Evolutionary conservation across 345 rosid species (phyloP).

Genomic region (Rhizophora apiculata): DNA sequence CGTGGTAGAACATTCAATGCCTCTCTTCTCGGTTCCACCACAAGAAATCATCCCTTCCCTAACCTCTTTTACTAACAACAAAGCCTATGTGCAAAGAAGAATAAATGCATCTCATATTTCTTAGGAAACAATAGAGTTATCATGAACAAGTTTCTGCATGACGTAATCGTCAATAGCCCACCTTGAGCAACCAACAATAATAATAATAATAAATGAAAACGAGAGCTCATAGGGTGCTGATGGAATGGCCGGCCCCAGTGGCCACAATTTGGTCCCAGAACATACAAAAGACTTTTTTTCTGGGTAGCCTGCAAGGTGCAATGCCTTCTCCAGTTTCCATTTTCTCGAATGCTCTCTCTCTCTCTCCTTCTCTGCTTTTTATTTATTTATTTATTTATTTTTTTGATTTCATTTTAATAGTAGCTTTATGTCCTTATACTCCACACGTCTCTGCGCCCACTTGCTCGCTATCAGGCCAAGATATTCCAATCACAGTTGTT

Average conservation of each 20-base stretch:
- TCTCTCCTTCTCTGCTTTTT: slow-evolving; percentile 6
- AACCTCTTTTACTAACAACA: no score
- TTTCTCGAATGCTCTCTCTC: neutral
- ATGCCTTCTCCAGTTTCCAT: slow-evolving; percentile 8
- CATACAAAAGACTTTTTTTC: slow-evolving; percentile 11
- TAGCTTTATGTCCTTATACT: slow-evolving; percentile 18
- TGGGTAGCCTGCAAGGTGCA: slow-evolving; percentile 18
- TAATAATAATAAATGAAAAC: neutral
- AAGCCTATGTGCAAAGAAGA: no score
- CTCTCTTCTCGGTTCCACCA: slow-evolving; percentile 23
- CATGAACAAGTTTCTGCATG: slow-evolving; percentile 23
- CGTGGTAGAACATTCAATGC: slow-evolving; percentile 4
- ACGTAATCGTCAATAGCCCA: slow-evolving; percentile 34
- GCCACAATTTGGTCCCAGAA: slow-evolving; percentile 5
- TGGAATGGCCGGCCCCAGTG: slow-evolving; percentile 27
- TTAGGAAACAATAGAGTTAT: neutral
- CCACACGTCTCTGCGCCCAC: slow-evolving; percentile 29
- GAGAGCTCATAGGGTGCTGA: slow-evolving; percentile 8
- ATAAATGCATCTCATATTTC: no score
- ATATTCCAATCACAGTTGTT: slow-evolving; percentile 4
- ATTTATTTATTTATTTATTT: neutral
- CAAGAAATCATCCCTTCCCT: neutral
- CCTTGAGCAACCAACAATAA: slow-evolving; percentile 22
- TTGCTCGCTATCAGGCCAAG: slow-evolving; percentile 4
- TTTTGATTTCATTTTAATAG: neutral